Conservation (phyloP, 306 rosid genomes). For the Inga laurina region DNA sequence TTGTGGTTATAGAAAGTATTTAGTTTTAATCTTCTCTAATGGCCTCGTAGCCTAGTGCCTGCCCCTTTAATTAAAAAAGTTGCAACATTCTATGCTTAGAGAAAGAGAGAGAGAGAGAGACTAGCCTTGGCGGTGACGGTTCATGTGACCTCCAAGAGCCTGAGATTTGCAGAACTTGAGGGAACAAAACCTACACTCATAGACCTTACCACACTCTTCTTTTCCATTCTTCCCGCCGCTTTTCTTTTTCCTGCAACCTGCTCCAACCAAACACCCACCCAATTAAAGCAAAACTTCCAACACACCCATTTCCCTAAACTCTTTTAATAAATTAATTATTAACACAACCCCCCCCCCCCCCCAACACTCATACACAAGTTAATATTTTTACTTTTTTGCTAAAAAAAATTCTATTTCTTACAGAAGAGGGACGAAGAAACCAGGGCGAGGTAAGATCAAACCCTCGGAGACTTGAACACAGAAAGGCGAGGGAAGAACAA, state of each 20-base stretch:
- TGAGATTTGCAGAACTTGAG: conserved; percentile 99
- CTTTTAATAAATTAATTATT: neutral
- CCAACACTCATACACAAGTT: neutral
- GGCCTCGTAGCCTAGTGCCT: no score
- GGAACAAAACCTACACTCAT: conserved; percentile 99
- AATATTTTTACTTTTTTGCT: neutral
- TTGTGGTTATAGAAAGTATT: no score
- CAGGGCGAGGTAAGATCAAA: neutral
- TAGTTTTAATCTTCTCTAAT: no score
- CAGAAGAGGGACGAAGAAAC: neutral
- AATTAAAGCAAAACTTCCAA: neutral
- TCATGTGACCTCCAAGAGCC: conserved; percentile 99
- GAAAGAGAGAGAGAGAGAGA: neutral
- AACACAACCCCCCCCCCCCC: neutral
- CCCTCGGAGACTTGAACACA: neutral
- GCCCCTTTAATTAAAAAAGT: no score
- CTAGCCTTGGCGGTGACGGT: conserved; percentile 99
- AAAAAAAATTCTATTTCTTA: neutral
- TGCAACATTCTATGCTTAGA: neutral
- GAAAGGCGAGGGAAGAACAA: neutral
- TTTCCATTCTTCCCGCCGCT: conserved; percentile 84
- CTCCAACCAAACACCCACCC: conserved; percentile 47
- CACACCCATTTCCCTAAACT: neutral
- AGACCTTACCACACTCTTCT: conserved; percentile 44
- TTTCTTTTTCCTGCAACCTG: conserved; percentile 86